These are phyloP conservation scores for Pichia sporocuriosa DNA, from an alignment of 805 yeast species.

Conservation along the genomic window DNA sequence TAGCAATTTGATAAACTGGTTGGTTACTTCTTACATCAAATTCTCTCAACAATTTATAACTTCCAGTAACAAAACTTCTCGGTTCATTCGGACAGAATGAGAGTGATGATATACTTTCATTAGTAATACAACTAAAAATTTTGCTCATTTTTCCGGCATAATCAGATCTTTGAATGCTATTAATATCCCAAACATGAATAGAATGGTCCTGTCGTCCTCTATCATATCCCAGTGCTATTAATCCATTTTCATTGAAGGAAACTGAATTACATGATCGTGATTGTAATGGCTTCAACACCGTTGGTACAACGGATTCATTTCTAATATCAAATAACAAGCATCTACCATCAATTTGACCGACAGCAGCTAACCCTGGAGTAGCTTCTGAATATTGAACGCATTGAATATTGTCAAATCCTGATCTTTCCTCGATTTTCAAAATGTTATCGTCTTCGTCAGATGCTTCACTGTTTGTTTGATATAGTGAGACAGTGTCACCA, in stretches of 20 bases:
- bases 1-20: conserved; percentile 67
- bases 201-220: conserved; percentile 71
- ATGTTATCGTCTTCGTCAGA: conserved; percentile 43
- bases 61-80: conserved; percentile 57
- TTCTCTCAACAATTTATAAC: conserved; percentile 71
- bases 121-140: conserved; percentile 53
- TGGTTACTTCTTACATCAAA: conserved; percentile 62
- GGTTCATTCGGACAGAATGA: conserved; percentile 57
- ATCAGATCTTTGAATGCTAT: conserved; percentile 32
- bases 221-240: conserved; percentile 75
- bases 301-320: conserved; percentile 22
- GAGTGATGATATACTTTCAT: conserved; percentile 68
- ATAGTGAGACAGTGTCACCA: conserved; percentile 71
- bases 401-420: conserved; percentile 63
- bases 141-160: conserved; percentile 42
- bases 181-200: conserved; percentile 71
- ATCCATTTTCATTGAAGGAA: conserved; percentile 57
- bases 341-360: conserved; percentile 68
- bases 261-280: conserved; percentile 70
- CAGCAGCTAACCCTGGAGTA: conserved; percentile 55
- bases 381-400: conserved; percentile 56
- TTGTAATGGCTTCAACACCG: conserved; percentile 53
- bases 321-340: conserved; percentile 57
- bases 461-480: conserved; percentile 42
- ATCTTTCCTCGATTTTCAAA: conserved; percentile 42